Percentiles rank a stretch among this genome's conserved stretches.
These are phyloP conservation scores for Neoarthrinium moseri DNA, from an alignment of 2,329 filamentous ascomycete genomes.

Conservation along the genomic window DNA sequence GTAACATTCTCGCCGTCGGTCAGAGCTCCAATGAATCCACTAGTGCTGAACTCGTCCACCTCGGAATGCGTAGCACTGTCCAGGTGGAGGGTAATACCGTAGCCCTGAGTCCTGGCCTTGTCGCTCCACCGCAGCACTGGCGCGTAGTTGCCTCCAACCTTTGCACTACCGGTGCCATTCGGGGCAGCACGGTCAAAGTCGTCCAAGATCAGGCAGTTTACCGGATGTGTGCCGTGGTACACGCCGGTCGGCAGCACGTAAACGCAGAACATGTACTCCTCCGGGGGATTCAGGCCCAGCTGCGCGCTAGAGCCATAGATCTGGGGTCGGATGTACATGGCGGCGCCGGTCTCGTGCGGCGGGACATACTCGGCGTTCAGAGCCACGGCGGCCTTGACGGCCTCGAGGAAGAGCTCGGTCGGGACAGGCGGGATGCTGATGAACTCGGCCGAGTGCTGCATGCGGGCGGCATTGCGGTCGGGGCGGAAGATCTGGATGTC, in stretches of 20 bases:
- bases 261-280: constrained; percentile 89
- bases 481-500: constrained; percentile 86
- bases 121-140: constrained; percentile 88
- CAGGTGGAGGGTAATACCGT: constrained; percentile 90
- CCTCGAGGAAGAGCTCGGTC: constrained; percentile 70
- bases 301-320: constrained; percentile 87
- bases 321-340: constrained; percentile 89
- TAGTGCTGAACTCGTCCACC: constrained; percentile 95
- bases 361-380: constrained; percentile 91
- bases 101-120: constrained; percentile 74
- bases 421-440: constrained; percentile 83
- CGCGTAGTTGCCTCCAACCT: constrained; percentile 94
- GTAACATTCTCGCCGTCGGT: constrained; percentile 61
- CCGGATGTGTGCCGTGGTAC: constrained; percentile 86
- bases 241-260: constrained; percentile 91
- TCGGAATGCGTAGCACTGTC: constrained; percentile 82
- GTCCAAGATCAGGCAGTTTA: constrained; percentile 85
- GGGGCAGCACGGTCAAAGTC: constrained; percentile 94
- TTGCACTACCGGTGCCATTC: constrained; percentile 85
- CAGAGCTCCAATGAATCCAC: constrained; percentile 82
- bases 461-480: constrained; percentile 76
- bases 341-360: constrained; percentile 82
- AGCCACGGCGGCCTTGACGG: constrained; percentile 76
- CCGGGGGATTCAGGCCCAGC: constrained; percentile 79
- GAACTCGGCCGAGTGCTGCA: constrained; percentile 81